Conservation (phyloP, 805 yeast genomes). For the Monosporozyma aerobia region DNA sequence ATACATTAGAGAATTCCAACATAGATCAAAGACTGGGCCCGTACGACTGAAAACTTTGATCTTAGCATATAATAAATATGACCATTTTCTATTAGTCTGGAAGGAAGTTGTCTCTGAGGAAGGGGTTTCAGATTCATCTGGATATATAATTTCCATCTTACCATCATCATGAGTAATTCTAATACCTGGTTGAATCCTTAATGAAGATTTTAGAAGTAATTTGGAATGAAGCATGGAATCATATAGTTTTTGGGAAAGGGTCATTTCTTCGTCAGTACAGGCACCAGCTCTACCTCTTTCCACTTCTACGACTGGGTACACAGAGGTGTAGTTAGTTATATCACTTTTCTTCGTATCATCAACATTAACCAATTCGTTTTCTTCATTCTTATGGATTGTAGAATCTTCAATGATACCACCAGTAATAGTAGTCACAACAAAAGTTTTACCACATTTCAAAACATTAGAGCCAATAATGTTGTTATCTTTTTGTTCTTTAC, state of each 20-base stretch:
- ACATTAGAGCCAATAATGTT: conserved; percentile 57
- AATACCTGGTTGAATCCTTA: conserved; percentile 37
- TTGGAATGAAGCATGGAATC: conserved; percentile 52
- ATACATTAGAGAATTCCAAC: conserved; percentile 56
- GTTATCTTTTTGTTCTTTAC: conserved; percentile 26
- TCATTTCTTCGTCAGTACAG: conserved; percentile 82
- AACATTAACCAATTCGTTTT: conserved; percentile 24
- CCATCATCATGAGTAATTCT: conserved; percentile 45
- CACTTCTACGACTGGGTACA: conserved; percentile 70
- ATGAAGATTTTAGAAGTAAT: conserved; percentile 40
- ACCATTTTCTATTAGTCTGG: conserved; percentile 39
- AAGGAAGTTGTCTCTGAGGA: conserved; percentile 11
- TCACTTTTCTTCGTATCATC: conserved; percentile 19
- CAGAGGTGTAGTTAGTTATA: conserved; percentile 30
- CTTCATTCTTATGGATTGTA: conserved; percentile 35
- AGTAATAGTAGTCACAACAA: conserved; percentile 61
- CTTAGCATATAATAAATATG: conserved; percentile 59
- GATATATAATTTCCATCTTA: conserved; percentile 37
- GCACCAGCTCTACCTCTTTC: conserved; percentile 69
- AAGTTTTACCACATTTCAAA: conserved; percentile 60
- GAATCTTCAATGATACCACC: conserved; percentile 57
- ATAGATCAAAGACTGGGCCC: conserved; percentile 73
- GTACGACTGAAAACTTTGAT: conserved; percentile 70
- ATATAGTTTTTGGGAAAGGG: conserved; percentile 53
- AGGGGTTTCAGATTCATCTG: conserved; percentile 25